phyloP scores from a whole-genome alignment of 2,329 filamentous ascomycete species.

The Arthroderma uncinatum region DNA sequence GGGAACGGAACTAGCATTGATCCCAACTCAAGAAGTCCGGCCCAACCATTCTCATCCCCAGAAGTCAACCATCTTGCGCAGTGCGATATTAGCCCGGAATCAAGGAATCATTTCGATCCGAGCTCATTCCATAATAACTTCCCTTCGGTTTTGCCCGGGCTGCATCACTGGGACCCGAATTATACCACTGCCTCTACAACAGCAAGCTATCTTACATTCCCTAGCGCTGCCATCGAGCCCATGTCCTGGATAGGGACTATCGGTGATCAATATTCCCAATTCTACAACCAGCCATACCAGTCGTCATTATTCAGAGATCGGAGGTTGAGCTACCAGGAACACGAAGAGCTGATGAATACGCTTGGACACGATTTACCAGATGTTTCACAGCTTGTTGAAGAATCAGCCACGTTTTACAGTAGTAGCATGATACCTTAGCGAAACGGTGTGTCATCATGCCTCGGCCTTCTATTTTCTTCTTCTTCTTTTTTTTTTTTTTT shows the following conservation, averaged over 20 bases:
- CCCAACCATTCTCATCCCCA: neutral
- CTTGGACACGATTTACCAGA: constrained; percentile 51
- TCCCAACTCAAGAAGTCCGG: neutral
- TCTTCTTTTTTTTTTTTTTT: neutral
- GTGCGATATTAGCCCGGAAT: constrained; percentile 12
- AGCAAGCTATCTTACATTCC: constrained; percentile 26
- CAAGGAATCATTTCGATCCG: constrained; percentile 26
- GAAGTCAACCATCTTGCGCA: constrained; percentile 6
- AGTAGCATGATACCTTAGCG: neutral
- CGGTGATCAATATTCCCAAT: constrained; percentile 39
- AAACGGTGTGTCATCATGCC: neutral
- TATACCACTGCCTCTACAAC: constrained; percentile 30
- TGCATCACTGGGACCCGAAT: constrained; percentile 34
- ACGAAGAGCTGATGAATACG: constrained; percentile 69
- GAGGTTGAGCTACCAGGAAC: constrained; percentile 66
- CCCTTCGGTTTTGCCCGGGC: constrained; percentile 30
- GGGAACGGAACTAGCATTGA: neutral
- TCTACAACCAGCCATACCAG: constrained; percentile 37
- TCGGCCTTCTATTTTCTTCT: neutral
- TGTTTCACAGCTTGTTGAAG: constrained; percentile 29
- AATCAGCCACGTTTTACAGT: constrained; percentile 34
- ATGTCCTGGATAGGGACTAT: constrained; percentile 31
- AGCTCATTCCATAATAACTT: constrained; percentile 31
- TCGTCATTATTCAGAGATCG: constrained; percentile 46
- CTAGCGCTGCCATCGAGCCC: constrained; percentile 27